Conservation (phyloP, 805 yeast species). For the Sugiyamaella lignohabitans region DNA sequence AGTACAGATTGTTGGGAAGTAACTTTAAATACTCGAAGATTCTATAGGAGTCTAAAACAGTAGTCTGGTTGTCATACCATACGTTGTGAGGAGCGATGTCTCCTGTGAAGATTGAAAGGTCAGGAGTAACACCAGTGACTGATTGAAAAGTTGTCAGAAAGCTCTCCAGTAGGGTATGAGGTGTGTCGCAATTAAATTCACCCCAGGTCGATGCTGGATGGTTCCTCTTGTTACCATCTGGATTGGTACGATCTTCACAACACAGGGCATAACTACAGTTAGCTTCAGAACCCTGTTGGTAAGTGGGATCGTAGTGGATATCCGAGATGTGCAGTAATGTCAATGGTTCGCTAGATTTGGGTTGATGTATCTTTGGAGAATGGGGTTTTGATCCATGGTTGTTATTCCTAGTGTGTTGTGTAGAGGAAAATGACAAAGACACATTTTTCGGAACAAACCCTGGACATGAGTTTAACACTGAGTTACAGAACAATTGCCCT, state of each 20-base stretch:
- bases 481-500: background rate
- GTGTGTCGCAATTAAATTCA: constrained; percentile 59
- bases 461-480: background rate
- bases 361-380: no score
- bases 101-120: constrained; percentile 62
- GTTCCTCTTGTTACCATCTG: constrained; percentile 36
- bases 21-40: constrained; percentile 44
- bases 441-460: background rate
- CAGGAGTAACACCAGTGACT: background rate
- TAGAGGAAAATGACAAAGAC: background rate
- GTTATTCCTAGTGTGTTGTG: background rate
- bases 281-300: constrained; percentile 40
- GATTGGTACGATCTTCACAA: constrained; percentile 36
- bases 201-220: constrained; percentile 54
- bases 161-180: constrained; percentile 53
- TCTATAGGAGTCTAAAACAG: constrained; percentile 42
- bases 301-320: constrained; percentile 52
- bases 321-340: constrained; percentile 62
- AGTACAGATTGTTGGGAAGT: constrained; percentile 47
- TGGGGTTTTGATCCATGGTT: no score
- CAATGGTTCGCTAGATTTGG: constrained; percentile 40
- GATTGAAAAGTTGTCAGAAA: constrained; percentile 34
- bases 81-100: constrained; percentile 65
- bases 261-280: constrained; percentile 49
- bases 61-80: constrained; percentile 40